phyloP scores from a whole-genome alignment of 2,329 filamentous ascomycete species.

The Calcarisporium arbuscula region DNA sequence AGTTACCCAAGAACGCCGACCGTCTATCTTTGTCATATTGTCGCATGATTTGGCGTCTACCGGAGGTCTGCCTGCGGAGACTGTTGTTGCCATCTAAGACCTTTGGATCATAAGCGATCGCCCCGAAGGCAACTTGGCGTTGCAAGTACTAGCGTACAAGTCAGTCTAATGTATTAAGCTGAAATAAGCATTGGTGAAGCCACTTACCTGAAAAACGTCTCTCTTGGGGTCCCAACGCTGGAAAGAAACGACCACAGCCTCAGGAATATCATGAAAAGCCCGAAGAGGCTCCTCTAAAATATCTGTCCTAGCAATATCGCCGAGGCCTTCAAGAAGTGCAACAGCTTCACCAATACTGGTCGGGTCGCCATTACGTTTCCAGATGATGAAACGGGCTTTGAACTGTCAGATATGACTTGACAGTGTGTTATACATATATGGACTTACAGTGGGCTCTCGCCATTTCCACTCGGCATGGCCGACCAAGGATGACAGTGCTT shows the following conservation, averaged over 20 bases:
- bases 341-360: constrained; percentile 38
- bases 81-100: constrained; percentile 2
- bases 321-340: constrained; percentile 35
- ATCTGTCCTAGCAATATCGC: constrained; percentile 35
- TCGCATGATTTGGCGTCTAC: constrained; percentile 16
- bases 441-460: constrained; percentile 52
- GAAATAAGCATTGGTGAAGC: background rate
- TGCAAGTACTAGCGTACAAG: constrained; percentile 19
- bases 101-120: constrained; percentile 21
- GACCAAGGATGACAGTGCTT: constrained; percentile 45
- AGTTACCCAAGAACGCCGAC: constrained; percentile 41
- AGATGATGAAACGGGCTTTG: constrained; percentile 45
- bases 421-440: background rate
- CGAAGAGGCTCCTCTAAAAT: constrained; percentile 26
- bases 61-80: background rate
- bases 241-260: constrained; percentile 42
- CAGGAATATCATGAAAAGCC: constrained; percentile 25
- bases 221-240: constrained; percentile 43
- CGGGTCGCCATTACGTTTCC: constrained; percentile 23
- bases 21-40: constrained; percentile 37
- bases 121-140: constrained; percentile 12
- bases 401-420: constrained; percentile 15
- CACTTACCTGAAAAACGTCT: constrained; percentile 41
- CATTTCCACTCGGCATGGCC: constrained; percentile 53
- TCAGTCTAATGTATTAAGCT: background rate